A percentile compares a stretch with the other conserved stretches of the same genome.
phyloP scores from a whole-genome alignment of 345 rosid species.

The Theobroma cacao region DNA sequence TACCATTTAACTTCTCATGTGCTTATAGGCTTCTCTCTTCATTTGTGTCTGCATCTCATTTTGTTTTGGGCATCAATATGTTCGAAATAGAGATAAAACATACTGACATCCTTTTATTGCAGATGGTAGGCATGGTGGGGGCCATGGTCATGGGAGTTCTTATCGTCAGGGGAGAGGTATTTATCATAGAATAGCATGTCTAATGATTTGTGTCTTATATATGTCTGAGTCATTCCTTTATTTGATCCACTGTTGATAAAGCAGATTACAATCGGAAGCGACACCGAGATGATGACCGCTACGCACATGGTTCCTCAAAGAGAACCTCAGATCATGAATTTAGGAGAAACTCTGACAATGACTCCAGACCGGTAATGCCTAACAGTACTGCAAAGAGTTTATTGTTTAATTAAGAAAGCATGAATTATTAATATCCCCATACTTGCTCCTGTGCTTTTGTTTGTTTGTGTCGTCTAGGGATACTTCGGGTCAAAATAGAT shows the following conservation, averaged over 20 bases:
- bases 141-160: constrained; percentile 66
- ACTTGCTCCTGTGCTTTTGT: background rate
- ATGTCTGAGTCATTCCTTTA: background rate
- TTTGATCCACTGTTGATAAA: constrained; percentile 14
- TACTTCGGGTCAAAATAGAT: background rate
- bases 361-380: constrained; percentile 61
- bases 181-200: background rate
- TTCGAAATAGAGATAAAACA: background rate
- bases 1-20: background rate
- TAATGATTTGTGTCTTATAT: background rate
- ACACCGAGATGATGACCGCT: constrained; percentile 81
- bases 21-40: background rate
- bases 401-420: background rate
- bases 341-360: constrained; percentile 58
- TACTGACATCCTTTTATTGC: constrained; percentile 24
- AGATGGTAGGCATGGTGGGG: constrained; percentile 82
- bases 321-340: constrained; percentile 67
- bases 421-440: background rate
- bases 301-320: constrained; percentile 57
- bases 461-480: background rate
- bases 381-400: background rate
- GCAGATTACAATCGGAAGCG: constrained; percentile 81
- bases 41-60: background rate
- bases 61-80: background rate
- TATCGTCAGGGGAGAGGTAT: constrained; percentile 73